Base-by-base conservation (phyloP, 148 eudicot genomes). In the Pharnaceum exiguum region DNA sequence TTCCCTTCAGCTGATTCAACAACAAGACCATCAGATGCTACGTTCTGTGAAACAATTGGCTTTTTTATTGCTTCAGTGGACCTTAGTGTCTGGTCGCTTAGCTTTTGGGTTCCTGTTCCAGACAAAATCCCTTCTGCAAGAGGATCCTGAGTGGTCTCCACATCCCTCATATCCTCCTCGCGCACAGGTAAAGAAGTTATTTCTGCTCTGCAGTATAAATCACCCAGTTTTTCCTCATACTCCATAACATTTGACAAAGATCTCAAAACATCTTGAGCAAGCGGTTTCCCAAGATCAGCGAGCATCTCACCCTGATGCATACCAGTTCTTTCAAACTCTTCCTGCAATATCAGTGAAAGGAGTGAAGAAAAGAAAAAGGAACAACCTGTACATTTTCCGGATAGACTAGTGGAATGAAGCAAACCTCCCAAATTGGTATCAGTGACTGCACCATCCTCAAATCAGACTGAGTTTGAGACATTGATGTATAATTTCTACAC, bases 351-450 rank as follows among this genome's bases (percentile, higher is more conserved):
- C 69, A 44, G 40, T 26, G 30, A 30, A 29, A 17, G 7, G 38
- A 35, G 38, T 35, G 38, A 30, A 37, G 30, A 55, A 59, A 38
- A 28, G 22, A 26, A 46, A 36, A 31, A 46, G 23, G n/a, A 39
- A 46, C 9, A 47, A 19, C n/a, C 15, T 13, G 11, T 7, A 57
- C 32, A 25, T 15, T 32, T 43, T 8, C 40, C 27, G 24, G 55
- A 37, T 16, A 26, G 31, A 42, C 51, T 55, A 39, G 36, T 42
- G 39, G 54, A 33, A 46, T 42, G 16, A 48, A 61, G 10, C 79
- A 32, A 40, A 94, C 99, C 99, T 89, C 89, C 99, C 99, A 94
- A 59, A 94, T 86, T 63, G 99, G 93, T 56, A 94, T 64, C 23
- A 89, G 87, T 46, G 96, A 94, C 81, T 80, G 95, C 74, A 94